Evolutionary conservation across 345 rosid species (phyloP).

Genomic region (Eucalyptus pauciflora): DNA sequence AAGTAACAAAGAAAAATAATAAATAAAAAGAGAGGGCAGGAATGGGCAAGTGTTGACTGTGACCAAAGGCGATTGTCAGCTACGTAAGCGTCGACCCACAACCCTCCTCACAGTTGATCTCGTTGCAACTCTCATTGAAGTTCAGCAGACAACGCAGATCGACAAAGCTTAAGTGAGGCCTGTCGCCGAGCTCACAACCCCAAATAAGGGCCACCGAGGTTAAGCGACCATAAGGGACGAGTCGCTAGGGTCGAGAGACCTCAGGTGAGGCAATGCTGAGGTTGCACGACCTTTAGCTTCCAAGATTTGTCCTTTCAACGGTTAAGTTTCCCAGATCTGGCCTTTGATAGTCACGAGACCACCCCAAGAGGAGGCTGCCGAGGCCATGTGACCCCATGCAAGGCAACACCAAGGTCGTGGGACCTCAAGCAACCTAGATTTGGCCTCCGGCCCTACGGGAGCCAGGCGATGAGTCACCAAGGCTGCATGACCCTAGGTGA

Average conservation of each 20-base stretch:
- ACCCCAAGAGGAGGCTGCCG: not conserved
- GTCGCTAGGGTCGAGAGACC: not conserved
- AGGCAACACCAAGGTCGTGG: not conserved
- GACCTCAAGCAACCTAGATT: not conserved
- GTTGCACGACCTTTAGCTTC: not conserved
- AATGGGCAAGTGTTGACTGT: not conserved
- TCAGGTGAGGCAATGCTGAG: not conserved
- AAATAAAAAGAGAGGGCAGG: not conserved
- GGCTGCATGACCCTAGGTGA: not conserved
- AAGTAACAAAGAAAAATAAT: not conserved
- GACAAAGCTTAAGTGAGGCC: not conserved
- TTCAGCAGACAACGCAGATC: not conserved
- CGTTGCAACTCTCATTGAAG: not conserved
- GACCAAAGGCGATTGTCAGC: not conserved
- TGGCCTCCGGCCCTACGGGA: not conserved
- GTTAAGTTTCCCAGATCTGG: not conserved
- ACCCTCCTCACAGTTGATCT: not conserved
- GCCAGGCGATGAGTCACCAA: not conserved
- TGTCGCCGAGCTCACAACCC: not conserved
- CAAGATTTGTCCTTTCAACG: not conserved
- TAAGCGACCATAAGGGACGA: not conserved
- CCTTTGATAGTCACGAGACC: not conserved
- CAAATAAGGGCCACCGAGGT: not conserved
- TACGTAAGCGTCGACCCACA: not conserved
- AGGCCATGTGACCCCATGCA: not conserved